phyloP scores from a whole-genome alignment of 164 flowering plant species.

The Saururus chinensis region DNA sequence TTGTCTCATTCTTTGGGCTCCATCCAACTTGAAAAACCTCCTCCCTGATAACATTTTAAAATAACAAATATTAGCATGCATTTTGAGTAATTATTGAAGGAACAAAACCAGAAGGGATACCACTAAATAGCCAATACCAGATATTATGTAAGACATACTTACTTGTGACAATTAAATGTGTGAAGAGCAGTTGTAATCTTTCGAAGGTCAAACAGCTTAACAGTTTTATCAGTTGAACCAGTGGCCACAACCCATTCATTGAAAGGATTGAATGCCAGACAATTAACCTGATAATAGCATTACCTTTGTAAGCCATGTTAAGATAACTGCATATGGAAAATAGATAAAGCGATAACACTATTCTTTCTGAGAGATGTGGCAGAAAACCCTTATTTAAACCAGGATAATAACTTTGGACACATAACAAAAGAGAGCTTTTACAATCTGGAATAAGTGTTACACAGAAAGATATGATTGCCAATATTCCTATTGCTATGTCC shows the following conservation, averaged over 20 bases:
- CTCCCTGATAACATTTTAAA: constrained; percentile 37
- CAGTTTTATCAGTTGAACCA: constrained; percentile 95
- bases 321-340: no score
- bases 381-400: no score
- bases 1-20: constrained; percentile 93
- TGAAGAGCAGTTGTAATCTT: constrained; percentile 69
- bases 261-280: constrained; percentile 93
- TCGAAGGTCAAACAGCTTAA: constrained; percentile 87
- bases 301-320: not conserved
- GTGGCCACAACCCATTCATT: constrained; percentile 97
- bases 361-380: no score
- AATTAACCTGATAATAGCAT: constrained; percentile 53
- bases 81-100: no score
- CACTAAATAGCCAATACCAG: not conserved
- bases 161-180: constrained; percentile 91
- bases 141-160: constrained; percentile 18
- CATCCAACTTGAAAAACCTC: constrained; percentile 97
- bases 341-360: no score
- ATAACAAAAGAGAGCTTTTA: no score
- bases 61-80: no score
- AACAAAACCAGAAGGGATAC: no score
- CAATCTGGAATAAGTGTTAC: no score
- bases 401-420: no score
- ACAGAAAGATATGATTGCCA: no score
- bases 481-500: no score